A percentile compares a stretch with the other conserved stretches of the same genome.
These are phyloP conservation scores for Hydrangea macrophylla DNA, from an alignment of 148 eudicot species.

Conservation along the genomic window DNA sequence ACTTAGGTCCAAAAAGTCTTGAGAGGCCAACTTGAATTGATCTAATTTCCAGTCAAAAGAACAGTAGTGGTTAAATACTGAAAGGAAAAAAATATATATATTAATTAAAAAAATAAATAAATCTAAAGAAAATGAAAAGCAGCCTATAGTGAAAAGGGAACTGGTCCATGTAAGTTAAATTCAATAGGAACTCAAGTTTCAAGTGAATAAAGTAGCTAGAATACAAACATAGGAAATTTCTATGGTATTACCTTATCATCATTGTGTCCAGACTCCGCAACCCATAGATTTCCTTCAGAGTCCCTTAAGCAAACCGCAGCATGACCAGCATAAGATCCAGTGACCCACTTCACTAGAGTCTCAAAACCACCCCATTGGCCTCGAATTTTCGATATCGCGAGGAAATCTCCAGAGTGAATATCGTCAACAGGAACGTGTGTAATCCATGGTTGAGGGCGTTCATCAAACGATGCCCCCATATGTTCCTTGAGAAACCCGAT, in stretches of 20 bases:
- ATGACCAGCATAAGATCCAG: constrained; percentile 96
- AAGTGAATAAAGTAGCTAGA: neutral
- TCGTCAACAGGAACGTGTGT: constrained; percentile 70
- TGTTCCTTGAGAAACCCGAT: constrained; percentile 75
- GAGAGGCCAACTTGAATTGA: too few relatives aligned
- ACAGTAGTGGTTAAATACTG: too few relatives aligned
- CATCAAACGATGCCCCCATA: constrained; percentile 79
- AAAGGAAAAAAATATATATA: neutral
- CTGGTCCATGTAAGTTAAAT: too few relatives aligned
- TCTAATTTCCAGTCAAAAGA: too few relatives aligned
- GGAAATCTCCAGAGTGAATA: constrained; percentile 91
- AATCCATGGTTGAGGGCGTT: constrained; percentile 89
- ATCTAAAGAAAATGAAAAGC: neutral
- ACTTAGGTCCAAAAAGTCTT: too few relatives aligned
- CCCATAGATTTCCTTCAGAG: constrained; percentile 89
- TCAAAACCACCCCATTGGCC: constrained; percentile 98
- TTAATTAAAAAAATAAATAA: neutral
- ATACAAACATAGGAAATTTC: neutral
- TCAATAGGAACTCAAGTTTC: too few relatives aligned
- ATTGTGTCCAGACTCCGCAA: constrained; percentile 97
- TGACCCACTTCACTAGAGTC: constrained; percentile 96
- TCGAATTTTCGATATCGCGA: constrained; percentile 89
- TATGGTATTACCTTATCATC: constrained; percentile 60
- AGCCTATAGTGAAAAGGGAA: too few relatives aligned
- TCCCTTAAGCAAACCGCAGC: constrained; percentile 88